phyloP scores from a whole-genome alignment of 441 rosid genomes.

The Erysimum pusillum region DNA sequence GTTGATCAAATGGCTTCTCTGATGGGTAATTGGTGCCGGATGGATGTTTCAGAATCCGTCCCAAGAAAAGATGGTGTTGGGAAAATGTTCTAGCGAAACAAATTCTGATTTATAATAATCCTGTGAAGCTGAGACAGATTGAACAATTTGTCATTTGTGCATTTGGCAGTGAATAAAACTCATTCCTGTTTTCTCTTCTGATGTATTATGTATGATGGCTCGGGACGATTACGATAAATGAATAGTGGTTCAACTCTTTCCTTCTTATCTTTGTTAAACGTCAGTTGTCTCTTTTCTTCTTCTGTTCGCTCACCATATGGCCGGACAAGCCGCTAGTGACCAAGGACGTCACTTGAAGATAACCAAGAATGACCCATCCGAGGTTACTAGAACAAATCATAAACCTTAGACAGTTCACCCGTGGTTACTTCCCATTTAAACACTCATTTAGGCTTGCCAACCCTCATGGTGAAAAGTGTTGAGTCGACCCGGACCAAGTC shows the following conservation, averaged over 20 bases:
- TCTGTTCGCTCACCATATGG: no score
- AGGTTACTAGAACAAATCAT: no score
- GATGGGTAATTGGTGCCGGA: slow-evolving; percentile 68
- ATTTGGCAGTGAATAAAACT: slow-evolving; percentile 30
- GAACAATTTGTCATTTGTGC: slow-evolving; percentile 7
- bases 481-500: no score
- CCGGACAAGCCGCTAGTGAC: no score
- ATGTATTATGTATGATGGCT: slow-evolving; percentile 18
- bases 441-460: no score
- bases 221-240: background rate
- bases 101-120: slow-evolving; percentile 1
- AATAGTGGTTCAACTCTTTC: slow-evolving; percentile 13
- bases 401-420: no score
- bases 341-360: no score
- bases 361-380: no score
- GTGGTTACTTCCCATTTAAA: no score
- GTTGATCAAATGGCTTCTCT: slow-evolving; percentile 78
- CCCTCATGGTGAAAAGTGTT: no score
- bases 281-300: background rate
- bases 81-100: slow-evolving; percentile 72
- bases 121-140: slow-evolving; percentile 25
- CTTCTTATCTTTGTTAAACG: background rate
- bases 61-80: slow-evolving; percentile 76
- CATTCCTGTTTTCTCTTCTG: background rate
- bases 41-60: slow-evolving; percentile 82